phyloP scores from a whole-genome alignment of 2,329 filamentous ascomycete species.

The Ophiostoma novo-ulmi region DNA sequence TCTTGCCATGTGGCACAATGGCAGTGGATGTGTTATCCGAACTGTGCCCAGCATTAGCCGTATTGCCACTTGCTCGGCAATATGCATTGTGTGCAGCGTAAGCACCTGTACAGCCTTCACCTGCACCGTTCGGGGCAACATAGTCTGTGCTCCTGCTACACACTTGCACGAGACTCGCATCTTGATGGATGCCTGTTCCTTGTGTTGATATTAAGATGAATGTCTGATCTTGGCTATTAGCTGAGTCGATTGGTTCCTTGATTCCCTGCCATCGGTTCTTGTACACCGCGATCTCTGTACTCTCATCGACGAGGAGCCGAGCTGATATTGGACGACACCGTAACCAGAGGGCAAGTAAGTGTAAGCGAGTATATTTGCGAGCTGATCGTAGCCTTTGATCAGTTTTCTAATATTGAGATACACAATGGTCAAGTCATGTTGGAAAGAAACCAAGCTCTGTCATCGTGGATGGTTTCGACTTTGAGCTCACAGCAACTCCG shows the following conservation, averaged over 20 bases:
- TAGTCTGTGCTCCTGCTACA: not conserved
- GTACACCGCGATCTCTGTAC: not conserved
- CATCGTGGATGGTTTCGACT: no score
- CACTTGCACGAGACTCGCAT: not conserved
- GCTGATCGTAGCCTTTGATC: not conserved
- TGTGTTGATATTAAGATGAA: not conserved
- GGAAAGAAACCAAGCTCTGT: no score
- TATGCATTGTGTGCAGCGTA: not conserved
- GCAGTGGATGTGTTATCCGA: not conserved
- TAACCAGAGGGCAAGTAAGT: not conserved
- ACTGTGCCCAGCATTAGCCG: not conserved
- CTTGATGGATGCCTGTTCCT: not conserved
- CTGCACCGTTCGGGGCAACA: not conserved
- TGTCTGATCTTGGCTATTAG: not conserved
- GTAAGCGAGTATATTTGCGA: not conserved
- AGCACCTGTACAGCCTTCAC: not conserved
- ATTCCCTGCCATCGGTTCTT: not conserved
- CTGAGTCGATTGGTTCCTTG: not conserved
- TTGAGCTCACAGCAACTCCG: no score
- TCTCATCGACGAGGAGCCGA: not conserved
- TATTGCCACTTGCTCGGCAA: not conserved
- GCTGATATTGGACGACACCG: not conserved
- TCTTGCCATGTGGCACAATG: not conserved
- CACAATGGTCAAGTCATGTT: no score
- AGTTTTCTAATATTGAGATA: no score